Evolutionary conservation across 352 stramenopile genomes (phyloP), one percentile per base, ranked within the genome.

Genomic region (Phytophthora pseudosyringae): DNA sequence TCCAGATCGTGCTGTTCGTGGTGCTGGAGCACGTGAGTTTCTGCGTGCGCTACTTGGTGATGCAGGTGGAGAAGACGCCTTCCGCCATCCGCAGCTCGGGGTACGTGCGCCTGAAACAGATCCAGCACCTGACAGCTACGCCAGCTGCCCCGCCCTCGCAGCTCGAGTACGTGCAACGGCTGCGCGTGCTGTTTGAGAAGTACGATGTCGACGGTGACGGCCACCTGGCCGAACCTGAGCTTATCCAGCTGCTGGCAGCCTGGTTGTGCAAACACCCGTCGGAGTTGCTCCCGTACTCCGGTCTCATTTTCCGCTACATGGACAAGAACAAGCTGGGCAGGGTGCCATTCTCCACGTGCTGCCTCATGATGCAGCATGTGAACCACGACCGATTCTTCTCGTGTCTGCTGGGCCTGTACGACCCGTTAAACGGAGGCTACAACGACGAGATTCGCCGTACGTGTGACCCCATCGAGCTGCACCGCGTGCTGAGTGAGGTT

Each of bases 341-440:
- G 18, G 81, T 95, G 35, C 85, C 83, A 3, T 95, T 95, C 39
- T 80, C 88, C 32, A 94, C 88, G 18, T 93, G 84, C 58, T 95
- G 85, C 47, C 73, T 95, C 21, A 93, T 95, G 80, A 85, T 95
- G 44, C 85, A 94, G 62, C 88, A 95, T 52, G 88, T 94, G 41
- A 90, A 95, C 67, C 88, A 94, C 60, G 88, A 95, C 57, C 88
- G 88, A 3, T 95, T 95, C 68, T 93, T 95, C 63, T 94, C 86
- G 28, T 93, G 85, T 59, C 58, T 95, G 12, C 56, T 95, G 32
- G 88, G 88, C 2, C 70, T 95, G 12, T 95, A 95, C 71, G 88
- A 95, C 62, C 81, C 83, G 12, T 47, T 93, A 32, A 80, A 95
- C 48, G 87, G 86, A 36, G 53, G 74, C 12, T 72, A 89, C 21